Evolutionary conservation across 1,284 basidiomycete genomes (phyloP).

Genomic region (Leccinum proximum): DNA sequence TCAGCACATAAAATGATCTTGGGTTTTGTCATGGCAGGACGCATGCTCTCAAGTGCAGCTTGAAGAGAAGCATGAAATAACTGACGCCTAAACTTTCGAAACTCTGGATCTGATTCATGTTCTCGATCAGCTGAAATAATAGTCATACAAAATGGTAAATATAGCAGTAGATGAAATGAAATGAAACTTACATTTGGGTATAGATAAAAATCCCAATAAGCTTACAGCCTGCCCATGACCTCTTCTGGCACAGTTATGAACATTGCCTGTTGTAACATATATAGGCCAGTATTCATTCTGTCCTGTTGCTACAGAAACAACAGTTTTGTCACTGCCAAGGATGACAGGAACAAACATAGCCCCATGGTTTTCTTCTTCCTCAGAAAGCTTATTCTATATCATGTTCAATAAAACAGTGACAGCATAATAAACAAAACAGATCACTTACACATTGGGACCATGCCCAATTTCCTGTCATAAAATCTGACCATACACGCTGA

Average conservation of each 20-base stretch:
- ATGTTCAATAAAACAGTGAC: not conserved
- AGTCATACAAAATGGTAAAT: no score
- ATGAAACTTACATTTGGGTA: not conserved
- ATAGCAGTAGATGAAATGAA: no score
- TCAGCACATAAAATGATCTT: no score
- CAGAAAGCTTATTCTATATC: not conserved
- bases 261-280: not conserved
- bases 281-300: not conserved
- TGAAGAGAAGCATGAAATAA: no score
- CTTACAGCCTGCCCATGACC: not conserved
- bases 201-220: not conserved
- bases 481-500: not conserved
- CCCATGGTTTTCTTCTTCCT: not conserved
- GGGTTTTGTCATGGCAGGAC: no score
- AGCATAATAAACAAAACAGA: not conserved
- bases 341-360: conserved; percentile 5
- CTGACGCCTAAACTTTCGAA: no score
- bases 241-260: not conserved
- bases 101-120: not conserved
- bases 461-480: not conserved
- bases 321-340: conserved; percentile 11
- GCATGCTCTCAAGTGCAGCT: no score
- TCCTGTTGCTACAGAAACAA: conserved; percentile 5
- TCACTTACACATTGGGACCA: not conserved
- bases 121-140: not conserved